Evolutionary conservation across 2,329 filamentous ascomycete species (phyloP).

Genomic region (Clonostachys byssicola): DNA sequence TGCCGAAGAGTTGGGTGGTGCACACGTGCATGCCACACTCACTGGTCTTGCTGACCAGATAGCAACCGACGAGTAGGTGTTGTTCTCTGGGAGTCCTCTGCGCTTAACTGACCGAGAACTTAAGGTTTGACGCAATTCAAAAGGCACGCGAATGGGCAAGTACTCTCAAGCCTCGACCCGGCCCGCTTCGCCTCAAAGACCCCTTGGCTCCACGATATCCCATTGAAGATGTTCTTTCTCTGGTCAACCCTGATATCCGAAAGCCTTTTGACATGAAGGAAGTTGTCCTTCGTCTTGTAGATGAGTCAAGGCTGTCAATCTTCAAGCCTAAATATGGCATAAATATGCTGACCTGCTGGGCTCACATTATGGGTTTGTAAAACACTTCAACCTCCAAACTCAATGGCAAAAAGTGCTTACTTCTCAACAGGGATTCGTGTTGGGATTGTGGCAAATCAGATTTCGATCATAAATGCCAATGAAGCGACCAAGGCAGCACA

Average conservation of each 20-base stretch:
- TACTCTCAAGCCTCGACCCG: conserved; percentile 20
- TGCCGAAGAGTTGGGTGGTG: conserved; percentile 35
- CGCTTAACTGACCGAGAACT: too few relatives aligned
- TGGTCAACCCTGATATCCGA: conserved; percentile 28
- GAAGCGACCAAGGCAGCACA: conserved; percentile 34
- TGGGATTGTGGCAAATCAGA: conserved; percentile 34
- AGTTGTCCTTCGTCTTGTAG: conserved; percentile 32
- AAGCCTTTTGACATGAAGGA: conserved; percentile 21
- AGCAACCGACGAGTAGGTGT: conserved; percentile 25
- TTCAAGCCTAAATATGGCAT: conserved; percentile 35
- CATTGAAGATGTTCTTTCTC: conserved; percentile 24
- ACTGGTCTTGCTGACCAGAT: conserved; percentile 38
- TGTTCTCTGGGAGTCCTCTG: too few relatives aligned
- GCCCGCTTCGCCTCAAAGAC: conserved; percentile 8
- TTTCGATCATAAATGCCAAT: conserved; percentile 28
- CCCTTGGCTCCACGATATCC: conserved; percentile 17
- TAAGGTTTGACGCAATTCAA: conserved; percentile 30
- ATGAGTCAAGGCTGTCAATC: conserved; percentile 26
- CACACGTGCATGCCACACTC: conserved; percentile 27
- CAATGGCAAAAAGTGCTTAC: too few relatives aligned
- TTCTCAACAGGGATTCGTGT: conserved; percentile 9
- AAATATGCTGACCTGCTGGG: conserved; percentile 29
- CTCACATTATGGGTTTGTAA: conserved; percentile 21
- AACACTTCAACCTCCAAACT: too few relatives aligned
- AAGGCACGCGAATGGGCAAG: conserved; percentile 12